Evolutionary conservation across 495 filamentous ascomycete species (phyloP), one percentile per base, ranked within the genome.

Genomic region (Xylaria nigripes): DNA sequence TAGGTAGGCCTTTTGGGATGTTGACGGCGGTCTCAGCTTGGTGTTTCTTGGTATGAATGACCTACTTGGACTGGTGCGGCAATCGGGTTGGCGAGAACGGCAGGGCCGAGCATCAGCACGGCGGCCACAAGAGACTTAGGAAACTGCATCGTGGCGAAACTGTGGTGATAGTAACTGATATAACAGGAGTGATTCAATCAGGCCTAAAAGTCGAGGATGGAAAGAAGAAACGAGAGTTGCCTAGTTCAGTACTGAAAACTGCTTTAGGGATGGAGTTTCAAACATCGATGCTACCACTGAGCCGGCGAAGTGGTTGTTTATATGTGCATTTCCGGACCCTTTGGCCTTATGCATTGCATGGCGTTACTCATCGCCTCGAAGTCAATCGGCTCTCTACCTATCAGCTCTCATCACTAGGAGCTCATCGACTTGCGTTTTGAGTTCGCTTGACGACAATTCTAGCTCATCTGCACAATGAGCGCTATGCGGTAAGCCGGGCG

Each of bases 51-150:
- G 2, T 22, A 45, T 32, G 2, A 22, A 45, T 19, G 46, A 53
- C 49, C 19, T 45, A 53, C 51, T 18, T 42, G 15, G 27, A 25
- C 45, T 10, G 50, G 50, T 1, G 7, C 19, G 5, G 54, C 19
- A 10, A 61, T 7, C 1, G 63, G 63, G 0, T 59, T 57, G 2
- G 64, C 61, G 18, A 66, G 42, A 32, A 56, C 57, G 25, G 47
- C 43, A 13, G 64, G 43, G 18, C 54, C 54, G 47, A 60, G 36
- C 51, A 64, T 47, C 48, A 66, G 59, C 36, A 54, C 53, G 15
- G 50, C 61, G 29, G 64, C 64, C 22, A 66, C 43, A 21, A 66
- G 48, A 13, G 64, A 58, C 15, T 64, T 61, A 21, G 52, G 46
- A 23, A 64, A 24, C 43, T 62, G 61, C 64, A 66, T 66, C 2